phyloP scores from a whole-genome alignment of 192 early-diverging fungal species.

The Mortierella antarctica region DNA sequence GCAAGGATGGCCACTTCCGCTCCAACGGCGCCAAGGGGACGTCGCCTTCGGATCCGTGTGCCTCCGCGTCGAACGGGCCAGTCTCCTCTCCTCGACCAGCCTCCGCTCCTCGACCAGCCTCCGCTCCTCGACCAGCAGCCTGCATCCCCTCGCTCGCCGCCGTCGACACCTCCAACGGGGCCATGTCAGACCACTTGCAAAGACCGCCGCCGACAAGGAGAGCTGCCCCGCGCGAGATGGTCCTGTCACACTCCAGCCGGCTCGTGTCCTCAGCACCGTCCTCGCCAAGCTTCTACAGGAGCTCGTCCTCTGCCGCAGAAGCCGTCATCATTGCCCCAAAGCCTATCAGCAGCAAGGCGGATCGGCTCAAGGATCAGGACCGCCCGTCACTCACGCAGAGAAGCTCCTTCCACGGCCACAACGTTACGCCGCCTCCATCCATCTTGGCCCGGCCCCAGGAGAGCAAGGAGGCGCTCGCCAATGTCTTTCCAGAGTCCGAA shows the following conservation, averaged over 20 bases:
- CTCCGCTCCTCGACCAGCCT: neutral
- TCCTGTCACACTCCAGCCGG: constrained; percentile 14
- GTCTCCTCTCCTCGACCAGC: neutral
- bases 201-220: neutral
- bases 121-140: constrained; percentile 24
- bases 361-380: constrained; percentile 30
- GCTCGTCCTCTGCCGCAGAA: constrained; percentile 8
- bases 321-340: constrained; percentile 35
- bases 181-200: constrained; percentile 23
- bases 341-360: constrained; percentile 30
- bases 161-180: constrained; percentile 46
- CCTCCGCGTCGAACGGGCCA: neutral
- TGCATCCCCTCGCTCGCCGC: constrained; percentile 55
- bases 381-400: constrained; percentile 16
- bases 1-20: constrained; percentile 53
- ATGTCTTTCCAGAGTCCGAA: constrained; percentile 51
- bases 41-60: neutral
- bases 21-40: constrained; percentile 22
- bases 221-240: constrained; percentile 1
- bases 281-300: constrained; percentile 30
- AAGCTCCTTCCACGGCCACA: constrained; percentile 55
- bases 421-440: constrained; percentile 28
- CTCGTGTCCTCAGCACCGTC: constrained; percentile 7
- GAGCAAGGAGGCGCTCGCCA: constrained; percentile 17
- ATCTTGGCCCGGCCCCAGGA: constrained; percentile 18